phyloP scores from a whole-genome alignment of 169 alveolate genomes.

The Eimeria falciformis region DNA sequence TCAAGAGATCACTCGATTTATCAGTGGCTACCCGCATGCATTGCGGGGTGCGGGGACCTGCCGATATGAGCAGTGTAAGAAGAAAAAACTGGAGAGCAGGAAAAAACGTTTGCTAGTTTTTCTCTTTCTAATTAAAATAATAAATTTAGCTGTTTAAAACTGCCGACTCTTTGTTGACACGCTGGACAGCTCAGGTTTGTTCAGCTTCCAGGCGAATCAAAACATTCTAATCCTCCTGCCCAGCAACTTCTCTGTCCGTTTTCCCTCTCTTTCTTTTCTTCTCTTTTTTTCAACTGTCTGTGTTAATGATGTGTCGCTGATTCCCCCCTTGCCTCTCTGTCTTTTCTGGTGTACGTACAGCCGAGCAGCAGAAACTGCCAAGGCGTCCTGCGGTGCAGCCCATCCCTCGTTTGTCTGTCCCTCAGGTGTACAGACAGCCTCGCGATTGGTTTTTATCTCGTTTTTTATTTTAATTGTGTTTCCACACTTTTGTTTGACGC shows the following conservation, averaged over 20 bases:
- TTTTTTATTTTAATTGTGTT: not conserved
- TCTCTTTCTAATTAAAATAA: not conserved
- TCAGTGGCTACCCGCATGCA: not conserved
- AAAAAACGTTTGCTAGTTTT: not conserved
- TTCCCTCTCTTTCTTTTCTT: not conserved
- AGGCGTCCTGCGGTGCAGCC: not conserved
- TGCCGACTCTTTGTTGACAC: too few species aligned
- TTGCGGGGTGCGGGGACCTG: slow-evolving; percentile 12
- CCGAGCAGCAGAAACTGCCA: not conserved
- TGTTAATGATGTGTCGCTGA: not conserved
- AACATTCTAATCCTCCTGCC: not conserved
- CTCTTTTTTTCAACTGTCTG: not conserved
- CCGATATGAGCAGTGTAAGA: not conserved
- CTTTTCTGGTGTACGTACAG: not conserved
- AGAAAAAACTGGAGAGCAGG: too few species aligned
- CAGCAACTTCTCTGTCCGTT: not conserved
- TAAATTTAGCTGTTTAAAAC: not conserved
- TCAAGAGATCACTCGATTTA: too few species aligned
- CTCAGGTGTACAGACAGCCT: not conserved
- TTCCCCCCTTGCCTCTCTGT: not conserved
- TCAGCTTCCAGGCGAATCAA: not conserved
- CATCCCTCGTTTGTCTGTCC: not conserved
- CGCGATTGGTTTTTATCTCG: not conserved
- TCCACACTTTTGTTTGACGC: not conserved
- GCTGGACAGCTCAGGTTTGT: not conserved